phyloP scores from a whole-genome alignment of 2,329 filamentous ascomycete genomes.

The Penicillium nordicum region DNA sequence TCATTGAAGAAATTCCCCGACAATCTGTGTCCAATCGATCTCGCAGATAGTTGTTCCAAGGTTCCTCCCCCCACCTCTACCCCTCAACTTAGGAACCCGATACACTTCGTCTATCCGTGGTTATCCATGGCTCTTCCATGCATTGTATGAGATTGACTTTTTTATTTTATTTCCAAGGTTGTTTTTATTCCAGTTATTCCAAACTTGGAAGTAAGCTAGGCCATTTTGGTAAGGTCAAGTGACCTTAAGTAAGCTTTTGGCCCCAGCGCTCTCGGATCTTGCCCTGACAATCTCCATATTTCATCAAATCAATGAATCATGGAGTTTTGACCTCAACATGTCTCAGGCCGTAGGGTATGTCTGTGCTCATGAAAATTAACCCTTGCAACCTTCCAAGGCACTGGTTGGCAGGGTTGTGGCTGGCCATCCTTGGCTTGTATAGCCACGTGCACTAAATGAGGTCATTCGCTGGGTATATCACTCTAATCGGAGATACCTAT shows the following conservation, averaged over 20 bases:
- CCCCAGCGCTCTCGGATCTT: background rate
- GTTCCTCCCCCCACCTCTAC: background rate
- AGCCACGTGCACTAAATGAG: conserved; percentile 6
- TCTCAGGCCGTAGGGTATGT: background rate
- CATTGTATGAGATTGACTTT: background rate
- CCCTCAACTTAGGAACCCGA: background rate
- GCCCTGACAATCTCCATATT: background rate
- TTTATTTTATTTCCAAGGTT: too few species aligned
- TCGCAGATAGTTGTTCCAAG: background rate
- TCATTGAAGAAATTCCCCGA: background rate
- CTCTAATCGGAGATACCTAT: background rate
- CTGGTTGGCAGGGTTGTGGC: background rate
- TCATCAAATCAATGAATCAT: background rate
- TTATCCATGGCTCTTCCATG: background rate
- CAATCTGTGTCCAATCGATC: conserved; percentile 1
- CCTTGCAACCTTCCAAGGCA: background rate
- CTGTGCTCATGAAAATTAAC: background rate
- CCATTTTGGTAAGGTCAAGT: background rate
- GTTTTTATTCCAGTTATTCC: background rate
- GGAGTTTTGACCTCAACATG: background rate
- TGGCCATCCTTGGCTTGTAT: background rate
- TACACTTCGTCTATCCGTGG: background rate
- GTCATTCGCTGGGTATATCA: background rate
- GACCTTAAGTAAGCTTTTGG: conserved; percentile 5
- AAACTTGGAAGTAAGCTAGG: background rate